Conservation (phyloP, 176 grass and related monocot genomes). For the Musa schizocarpa region DNA sequence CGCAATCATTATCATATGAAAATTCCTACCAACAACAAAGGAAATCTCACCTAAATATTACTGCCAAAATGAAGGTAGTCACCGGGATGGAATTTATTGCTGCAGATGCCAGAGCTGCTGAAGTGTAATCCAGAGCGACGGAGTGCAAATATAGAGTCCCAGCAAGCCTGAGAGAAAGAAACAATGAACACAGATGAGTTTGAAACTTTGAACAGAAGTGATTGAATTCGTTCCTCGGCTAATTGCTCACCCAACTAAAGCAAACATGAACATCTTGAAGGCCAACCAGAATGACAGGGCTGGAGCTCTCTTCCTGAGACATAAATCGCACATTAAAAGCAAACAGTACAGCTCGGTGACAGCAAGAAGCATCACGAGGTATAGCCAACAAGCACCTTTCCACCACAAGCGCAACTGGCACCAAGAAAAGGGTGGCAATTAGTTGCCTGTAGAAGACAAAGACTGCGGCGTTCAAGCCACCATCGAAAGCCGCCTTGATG, state of each 20-base stretch:
- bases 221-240: no score
- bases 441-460: constrained; percentile 72
- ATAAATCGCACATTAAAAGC: not conserved
- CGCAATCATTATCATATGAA: not conserved
- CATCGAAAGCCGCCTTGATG: constrained; percentile 44
- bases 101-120: constrained; percentile 43
- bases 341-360: no score
- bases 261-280: constrained; percentile 52
- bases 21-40: not conserved
- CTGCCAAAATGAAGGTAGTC: constrained; percentile 51
- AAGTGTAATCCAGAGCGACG: constrained; percentile 54
- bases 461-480: constrained; percentile 55
- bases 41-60: constrained; percentile 42
- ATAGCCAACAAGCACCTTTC: constrained; percentile 32
- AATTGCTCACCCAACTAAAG: constrained; percentile 50
- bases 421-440: constrained; percentile 39
- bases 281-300: constrained; percentile 35
- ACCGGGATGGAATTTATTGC: constrained; percentile 55
- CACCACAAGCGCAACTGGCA: constrained; percentile 36
- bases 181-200: not conserved
- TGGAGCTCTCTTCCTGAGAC: constrained; percentile 46
- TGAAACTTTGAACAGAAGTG: no score
- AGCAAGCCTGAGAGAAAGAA: constrained; percentile 28
- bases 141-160: constrained; percentile 28
- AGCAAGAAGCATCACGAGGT: not conserved